Base-by-base conservation (phyloP, 176 grass and related monocot genomes). In the Thalia dealbata region DNA sequence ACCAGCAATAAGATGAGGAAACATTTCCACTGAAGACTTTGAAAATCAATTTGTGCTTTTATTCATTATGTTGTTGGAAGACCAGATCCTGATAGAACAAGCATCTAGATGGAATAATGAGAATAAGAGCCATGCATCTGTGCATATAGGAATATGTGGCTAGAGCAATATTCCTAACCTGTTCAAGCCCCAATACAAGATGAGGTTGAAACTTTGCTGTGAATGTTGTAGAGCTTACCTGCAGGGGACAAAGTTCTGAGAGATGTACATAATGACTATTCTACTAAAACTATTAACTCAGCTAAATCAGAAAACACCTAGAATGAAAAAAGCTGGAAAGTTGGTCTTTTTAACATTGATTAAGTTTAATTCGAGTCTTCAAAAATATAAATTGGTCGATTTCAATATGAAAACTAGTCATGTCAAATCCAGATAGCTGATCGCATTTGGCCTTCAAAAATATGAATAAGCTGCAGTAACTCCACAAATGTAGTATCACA, bases 201-300 rank as follows among this genome's bases (percentile, higher is more conserved):
- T 97, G 87, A 84, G 90, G 85, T 61, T 88, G 90, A 80, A 97
- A 77, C 83, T 92, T 92, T 46, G 90, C 87, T 88, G 84, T 87
- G 77, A 92, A 97, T 74, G 83, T 92, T 21, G 61, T 41, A 52
- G 82, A 81, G 71, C 73, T 83, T 77, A 88, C 83, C 89, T 93
- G 55, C 52, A 79, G 25, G 79, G 67, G 70, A 86, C 52, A 73
- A 52, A 56, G 11, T 64, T 29, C 48, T 67, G 11, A 77, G 55
- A 61, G 6, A 10, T 45, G 42, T 27, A 71, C 15, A 56, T 44
- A n/a, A 44, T 43, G 3, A 28, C 23, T 28, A 27, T 63, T 63
- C 60, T 25, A 2, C 60, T 28, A 68, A 23, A 23, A 22, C 1
- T 4, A 44, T 14, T 11, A 18, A 68, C 38, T 41, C 65, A 3